Evolutionary conservation across 805 yeast genomes (phyloP).

Genomic region (Metschnikowia bowlesiae): DNA sequence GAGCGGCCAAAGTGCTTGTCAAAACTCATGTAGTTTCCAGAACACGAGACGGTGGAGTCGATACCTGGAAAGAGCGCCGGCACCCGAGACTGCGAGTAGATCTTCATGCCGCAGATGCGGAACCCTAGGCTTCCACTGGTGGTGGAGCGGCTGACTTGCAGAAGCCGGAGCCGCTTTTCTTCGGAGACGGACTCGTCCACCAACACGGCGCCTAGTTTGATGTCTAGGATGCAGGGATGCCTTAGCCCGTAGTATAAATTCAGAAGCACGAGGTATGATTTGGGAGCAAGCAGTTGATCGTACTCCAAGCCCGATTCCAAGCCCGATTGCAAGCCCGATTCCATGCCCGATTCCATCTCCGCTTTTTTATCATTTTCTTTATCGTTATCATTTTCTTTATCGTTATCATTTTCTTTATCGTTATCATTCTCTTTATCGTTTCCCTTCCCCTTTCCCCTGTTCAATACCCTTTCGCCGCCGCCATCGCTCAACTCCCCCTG

Average conservation of each 20-base stretch:
- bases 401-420: not conserved
- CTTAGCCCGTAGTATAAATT: conserved; percentile 60
- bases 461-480: too few species aligned
- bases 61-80: conserved; percentile 16
- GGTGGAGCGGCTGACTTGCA: conserved; percentile 60
- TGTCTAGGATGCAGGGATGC: conserved; percentile 73
- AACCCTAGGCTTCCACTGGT: conserved; percentile 76
- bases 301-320: too few species aligned
- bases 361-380: not conserved
- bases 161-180: conserved; percentile 62
- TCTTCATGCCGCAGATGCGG: conserved; percentile 86
- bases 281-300: too few species aligned
- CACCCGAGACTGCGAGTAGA: conserved; percentile 22
- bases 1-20: conserved; percentile 72
- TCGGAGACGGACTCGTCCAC: conserved; percentile 49
- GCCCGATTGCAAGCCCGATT: too few species aligned
- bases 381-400: not conserved
- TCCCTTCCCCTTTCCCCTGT: not conserved
- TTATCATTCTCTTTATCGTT: not conserved
- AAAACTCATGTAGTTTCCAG: conserved; percentile 41
- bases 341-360: not conserved
- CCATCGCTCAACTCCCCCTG: not conserved
- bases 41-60: conserved; percentile 14
- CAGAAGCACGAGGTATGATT: conserved; percentile 56
- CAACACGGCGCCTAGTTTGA: conserved; percentile 71